Evolutionary conservation across 2,329 filamentous ascomycete genomes (phyloP).

Genomic region (Tolypocladium cylindrosporum): DNA sequence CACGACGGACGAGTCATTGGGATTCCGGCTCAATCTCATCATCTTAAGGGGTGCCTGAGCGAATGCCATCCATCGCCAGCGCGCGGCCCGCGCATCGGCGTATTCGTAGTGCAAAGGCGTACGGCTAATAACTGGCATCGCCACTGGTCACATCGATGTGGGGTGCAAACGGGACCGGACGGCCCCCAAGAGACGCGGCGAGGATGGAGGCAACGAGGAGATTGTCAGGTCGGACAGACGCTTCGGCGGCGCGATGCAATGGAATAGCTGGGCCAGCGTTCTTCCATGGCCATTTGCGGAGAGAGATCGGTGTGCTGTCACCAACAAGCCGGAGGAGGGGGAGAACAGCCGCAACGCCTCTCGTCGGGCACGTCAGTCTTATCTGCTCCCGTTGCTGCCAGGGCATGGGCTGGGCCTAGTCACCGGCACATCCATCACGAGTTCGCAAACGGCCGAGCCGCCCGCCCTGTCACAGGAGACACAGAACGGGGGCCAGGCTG

Average conservation of each 20-base stretch:
- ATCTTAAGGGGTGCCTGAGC: neutral
- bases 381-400: neutral
- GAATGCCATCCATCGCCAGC: neutral
- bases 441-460: neutral
- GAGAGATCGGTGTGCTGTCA: neutral
- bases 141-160: neutral
- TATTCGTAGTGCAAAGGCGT: neutral
- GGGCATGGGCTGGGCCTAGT: neutral
- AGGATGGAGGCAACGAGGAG: neutral
- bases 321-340: neutral
- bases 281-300: neutral
- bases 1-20: neutral
- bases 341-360: neutral
- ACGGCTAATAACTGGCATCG: neutral
- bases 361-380: neutral
- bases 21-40: neutral
- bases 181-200: neutral
- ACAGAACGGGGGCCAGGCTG: neutral
- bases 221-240: neutral
- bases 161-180: neutral
- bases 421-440: neutral
- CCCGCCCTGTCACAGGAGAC: neutral
- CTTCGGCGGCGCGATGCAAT: neutral
- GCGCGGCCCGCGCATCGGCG: neutral
- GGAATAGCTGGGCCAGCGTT: neutral